Evolutionary conservation across 768 basidiomycete genomes (phyloP).

Genomic region (Termitomyces sp.): DNA sequence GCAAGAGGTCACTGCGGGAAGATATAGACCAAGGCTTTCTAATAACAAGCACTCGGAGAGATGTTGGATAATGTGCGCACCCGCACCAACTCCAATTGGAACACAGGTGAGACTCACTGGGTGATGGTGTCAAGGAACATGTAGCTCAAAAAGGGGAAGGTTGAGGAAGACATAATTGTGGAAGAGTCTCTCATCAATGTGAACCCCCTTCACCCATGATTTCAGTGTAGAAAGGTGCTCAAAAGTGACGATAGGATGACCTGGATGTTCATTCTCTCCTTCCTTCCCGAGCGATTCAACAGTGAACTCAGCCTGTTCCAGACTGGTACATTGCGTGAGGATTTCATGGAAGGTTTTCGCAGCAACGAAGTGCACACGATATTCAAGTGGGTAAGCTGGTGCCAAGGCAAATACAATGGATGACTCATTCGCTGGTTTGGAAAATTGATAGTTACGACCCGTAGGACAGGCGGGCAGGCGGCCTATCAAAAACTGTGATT

Average conservation of each 20-base stretch:
- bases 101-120: no score
- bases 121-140: no score
- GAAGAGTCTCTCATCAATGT: no score
- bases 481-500: not conserved
- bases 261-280: no score
- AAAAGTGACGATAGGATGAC: no score
- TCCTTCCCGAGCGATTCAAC: no score
- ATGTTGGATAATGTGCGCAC: not conserved
- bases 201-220: no score
- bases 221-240: no score
- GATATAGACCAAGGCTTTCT: not conserved
- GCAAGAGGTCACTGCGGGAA: not conserved
- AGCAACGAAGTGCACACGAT: not conserved
- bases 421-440: not conserved
- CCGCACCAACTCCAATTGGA: no score
- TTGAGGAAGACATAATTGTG: no score
- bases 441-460: not conserved
- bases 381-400: not conserved
- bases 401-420: not conserved
- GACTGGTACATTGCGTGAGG: not conserved
- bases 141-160: no score
- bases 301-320: not conserved
- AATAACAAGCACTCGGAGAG: not conserved
- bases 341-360: not conserved
- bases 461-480: not conserved